Base-by-base conservation (phyloP, 768 basidiomycete genomes). In the Tylopilus cervinicoccineus region DNA sequence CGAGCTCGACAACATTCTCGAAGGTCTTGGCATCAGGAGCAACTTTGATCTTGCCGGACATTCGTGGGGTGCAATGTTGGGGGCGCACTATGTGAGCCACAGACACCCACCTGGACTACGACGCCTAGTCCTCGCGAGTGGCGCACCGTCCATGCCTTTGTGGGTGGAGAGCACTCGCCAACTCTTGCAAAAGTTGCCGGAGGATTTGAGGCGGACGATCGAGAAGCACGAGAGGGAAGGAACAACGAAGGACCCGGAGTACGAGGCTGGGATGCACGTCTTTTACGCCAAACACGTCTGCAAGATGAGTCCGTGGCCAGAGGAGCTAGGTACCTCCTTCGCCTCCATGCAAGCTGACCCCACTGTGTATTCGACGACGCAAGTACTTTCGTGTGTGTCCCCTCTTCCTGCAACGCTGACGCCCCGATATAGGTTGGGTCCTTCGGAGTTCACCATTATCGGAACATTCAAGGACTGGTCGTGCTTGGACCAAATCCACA, bases 41-140 rank as follows among this genome's bases (percentile, higher is more conserved):
- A 52, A 58, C n/a, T 81, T 72, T 57, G 69, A 74, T 52, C 56
- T 82, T 2, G 52, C 73, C 1, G 81, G 81, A 0, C 80, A 82
- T 40, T 80, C 77, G 5, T 80, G 80, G 80, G 81, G 81, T 12
- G 79, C 74, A 1, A 78, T 78, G 64, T 66, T 82, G 9, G 77
- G 66, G 0, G 52, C 65, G 6, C 69, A 75, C 32, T 76, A 72
- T 41, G 74, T 56, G 7, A 61, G 69, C 31, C 54, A 63, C 14
- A 63, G 65, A 12, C 65, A 72, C n/a, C 76, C 76, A 3, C 20
- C 43, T 0, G 74, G 74, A 0, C 50, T 78, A 11, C 67, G 61
- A 38, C 69, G 60, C 9, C 52, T 73, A 1, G 61, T 72, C 23
- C 53, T 73, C 16, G 58, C 63, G 6, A 71, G 67, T 26, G 58